A percentile compares a stretch with the other conserved stretches of the same genome.
phyloP scores from a whole-genome alignment of 441 rosid genomes.

The Erysimum pusillum region DNA sequence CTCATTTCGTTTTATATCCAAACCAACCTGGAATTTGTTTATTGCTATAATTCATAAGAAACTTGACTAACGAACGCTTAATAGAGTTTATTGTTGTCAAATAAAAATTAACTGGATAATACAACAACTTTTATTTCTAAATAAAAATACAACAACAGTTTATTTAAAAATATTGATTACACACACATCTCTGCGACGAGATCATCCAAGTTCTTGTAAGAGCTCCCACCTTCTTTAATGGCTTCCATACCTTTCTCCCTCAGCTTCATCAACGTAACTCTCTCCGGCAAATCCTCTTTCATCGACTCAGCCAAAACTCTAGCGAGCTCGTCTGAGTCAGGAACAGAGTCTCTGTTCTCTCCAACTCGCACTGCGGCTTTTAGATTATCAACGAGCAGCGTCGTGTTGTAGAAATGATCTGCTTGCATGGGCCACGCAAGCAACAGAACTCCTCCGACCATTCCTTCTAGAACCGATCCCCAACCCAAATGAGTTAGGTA shows the following conservation, averaged over 20 bases:
- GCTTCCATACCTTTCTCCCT: constrained; percentile 33
- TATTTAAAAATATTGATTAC: neutral
- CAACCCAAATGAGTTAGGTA: constrained; percentile 40
- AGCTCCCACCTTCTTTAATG: constrained; percentile 36
- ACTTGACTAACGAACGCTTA: no score
- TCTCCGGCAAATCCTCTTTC: constrained; percentile 30
- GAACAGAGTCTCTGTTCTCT: constrained; percentile 48
- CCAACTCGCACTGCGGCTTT: constrained; percentile 49
- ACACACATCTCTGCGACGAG: constrained; percentile 16
- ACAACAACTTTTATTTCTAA: neutral
- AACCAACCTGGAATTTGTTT: no score
- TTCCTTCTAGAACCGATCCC: constrained; percentile 40
- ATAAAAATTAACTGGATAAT: neutral
- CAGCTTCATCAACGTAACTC: constrained; percentile 23
- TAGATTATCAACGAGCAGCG: constrained; percentile 53
- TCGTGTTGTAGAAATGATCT: constrained; percentile 55
- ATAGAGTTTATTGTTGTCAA: neutral
- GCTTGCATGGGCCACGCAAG: constrained; percentile 60
- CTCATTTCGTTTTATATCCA: no score
- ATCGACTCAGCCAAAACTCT: constrained; percentile 37
- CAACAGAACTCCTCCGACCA: constrained; percentile 43
- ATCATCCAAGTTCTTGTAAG: constrained; percentile 26
- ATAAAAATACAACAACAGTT: no score
- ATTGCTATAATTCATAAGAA: no score
- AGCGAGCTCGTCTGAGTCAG: constrained; percentile 49